Conservation (phyloP, 2,329 filamentous ascomycete genomes). For the Beauveria bassiana region DNA sequence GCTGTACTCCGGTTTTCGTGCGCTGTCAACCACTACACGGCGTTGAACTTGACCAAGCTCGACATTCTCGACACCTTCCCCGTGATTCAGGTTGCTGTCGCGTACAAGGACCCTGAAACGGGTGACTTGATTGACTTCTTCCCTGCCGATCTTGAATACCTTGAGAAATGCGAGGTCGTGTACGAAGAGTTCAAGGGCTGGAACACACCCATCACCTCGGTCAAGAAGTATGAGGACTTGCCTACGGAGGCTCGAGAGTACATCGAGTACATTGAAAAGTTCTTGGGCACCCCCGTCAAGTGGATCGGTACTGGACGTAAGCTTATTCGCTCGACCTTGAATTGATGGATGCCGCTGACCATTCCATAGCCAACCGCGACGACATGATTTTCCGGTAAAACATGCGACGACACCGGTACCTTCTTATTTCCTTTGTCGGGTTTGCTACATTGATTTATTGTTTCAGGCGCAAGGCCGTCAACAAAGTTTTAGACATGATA, state of each 20-base stretch:
- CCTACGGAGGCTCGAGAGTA: conserved; percentile 59
- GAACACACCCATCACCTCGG: conserved; percentile 55
- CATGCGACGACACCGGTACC: not conserved
- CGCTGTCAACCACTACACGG: conserved; percentile 59
- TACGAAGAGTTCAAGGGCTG: conserved; percentile 65
- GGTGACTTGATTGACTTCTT: conserved; percentile 38
- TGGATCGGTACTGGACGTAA: conserved; percentile 55
- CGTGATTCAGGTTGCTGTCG: conserved; percentile 65
- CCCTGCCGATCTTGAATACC: conserved; percentile 52
- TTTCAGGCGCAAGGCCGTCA: not conserved
- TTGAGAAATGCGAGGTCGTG: conserved; percentile 53
- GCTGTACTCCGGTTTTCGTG: conserved; percentile 58
- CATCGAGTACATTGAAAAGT: conserved; percentile 59
- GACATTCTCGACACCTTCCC: conserved; percentile 63
- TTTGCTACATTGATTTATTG: not conserved
- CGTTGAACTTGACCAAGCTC: conserved; percentile 48
- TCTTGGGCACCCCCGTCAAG: conserved; percentile 53
- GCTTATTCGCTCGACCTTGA: not conserved
- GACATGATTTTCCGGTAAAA: not conserved
- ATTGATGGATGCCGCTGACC: not conserved
- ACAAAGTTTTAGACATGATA: not conserved
- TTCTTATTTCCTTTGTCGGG: not conserved
- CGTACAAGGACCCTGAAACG: conserved; percentile 45
- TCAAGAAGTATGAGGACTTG: conserved; percentile 53
- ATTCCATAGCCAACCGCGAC: not conserved